Evolutionary conservation across 306 rosid species (phyloP).

Genomic region (Cyclanthera cordifolia): DNA sequence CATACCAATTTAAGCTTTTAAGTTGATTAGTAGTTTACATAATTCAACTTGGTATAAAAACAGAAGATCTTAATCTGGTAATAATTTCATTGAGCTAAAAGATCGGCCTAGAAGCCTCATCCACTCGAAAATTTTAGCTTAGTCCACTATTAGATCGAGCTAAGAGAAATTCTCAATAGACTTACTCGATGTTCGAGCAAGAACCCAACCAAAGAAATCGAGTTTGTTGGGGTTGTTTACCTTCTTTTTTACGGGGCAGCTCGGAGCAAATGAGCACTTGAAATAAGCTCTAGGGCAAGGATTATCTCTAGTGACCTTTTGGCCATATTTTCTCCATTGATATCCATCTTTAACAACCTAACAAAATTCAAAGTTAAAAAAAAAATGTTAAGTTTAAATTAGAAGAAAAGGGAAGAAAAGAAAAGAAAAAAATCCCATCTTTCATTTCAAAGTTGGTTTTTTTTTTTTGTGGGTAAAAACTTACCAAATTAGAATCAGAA

Average conservation of each 20-base stretch:
- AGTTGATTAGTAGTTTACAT: too few species aligned
- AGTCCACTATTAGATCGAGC: too few species aligned
- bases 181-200: too few species aligned
- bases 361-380: slow-evolving; percentile 3
- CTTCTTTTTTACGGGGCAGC: slow-evolving; percentile 95
- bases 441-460: neutral
- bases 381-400: neutral
- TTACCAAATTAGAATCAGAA: slow-evolving; percentile 73
- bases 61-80: too few species aligned
- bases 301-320: slow-evolving; percentile 94
- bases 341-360: slow-evolving; percentile 94
- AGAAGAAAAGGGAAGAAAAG: too few species aligned
- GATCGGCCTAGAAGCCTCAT: too few species aligned
- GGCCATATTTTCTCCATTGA: slow-evolving; percentile 98
- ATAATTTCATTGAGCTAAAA: too few species aligned
- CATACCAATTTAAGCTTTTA: too few species aligned
- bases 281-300: slow-evolving; percentile 97
- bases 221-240: slow-evolving; percentile 19
- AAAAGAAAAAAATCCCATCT: neutral
- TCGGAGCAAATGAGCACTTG: slow-evolving; percentile 97
- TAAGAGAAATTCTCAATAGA: too few species aligned
- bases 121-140: too few species aligned
- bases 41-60: too few species aligned
- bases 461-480: neutral
- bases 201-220: too few species aligned